A percentile compares a stretch with the other conserved stretches of the same genome.
Evolutionary conservation across 2,329 filamentous ascomycete species (phyloP).

Genomic region (Verticillium longisporum): DNA sequence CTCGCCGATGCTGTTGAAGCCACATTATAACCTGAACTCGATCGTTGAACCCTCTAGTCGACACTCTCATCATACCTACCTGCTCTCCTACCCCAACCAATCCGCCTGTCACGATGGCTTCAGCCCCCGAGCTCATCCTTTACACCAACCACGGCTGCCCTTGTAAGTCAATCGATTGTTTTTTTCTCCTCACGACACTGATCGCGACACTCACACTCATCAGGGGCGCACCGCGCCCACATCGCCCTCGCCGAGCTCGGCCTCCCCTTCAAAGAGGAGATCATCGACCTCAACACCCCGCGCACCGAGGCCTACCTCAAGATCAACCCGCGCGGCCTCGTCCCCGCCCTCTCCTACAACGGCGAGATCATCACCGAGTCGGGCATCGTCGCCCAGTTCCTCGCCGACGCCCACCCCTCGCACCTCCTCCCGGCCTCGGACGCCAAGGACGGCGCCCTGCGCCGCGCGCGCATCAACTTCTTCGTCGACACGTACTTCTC

Average conservation of each 20-base stretch:
- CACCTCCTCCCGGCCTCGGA: slow-evolving; percentile 54
- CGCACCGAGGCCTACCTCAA: slow-evolving; percentile 68
- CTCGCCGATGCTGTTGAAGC: neutral
- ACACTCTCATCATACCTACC: too few species aligned
- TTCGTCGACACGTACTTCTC: slow-evolving; percentile 65
- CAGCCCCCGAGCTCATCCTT: slow-evolving; percentile 46
- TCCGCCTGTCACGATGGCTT: neutral
- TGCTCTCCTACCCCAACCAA: neutral
- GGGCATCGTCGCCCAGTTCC: slow-evolving; percentile 64
- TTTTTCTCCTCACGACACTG: too few species aligned
- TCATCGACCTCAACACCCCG: slow-evolving; percentile 63
- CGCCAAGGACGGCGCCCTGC: slow-evolving; percentile 47
- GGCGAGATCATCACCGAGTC: slow-evolving; percentile 67
- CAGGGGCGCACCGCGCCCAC: slow-evolving; percentile 66
- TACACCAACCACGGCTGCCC: slow-evolving; percentile 68
- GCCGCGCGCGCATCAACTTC: slow-evolving; percentile 60
- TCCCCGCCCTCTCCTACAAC: slow-evolving; percentile 63
- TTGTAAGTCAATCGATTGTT: slow-evolving; percentile 29
- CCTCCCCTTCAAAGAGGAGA: slow-evolving; percentile 61
- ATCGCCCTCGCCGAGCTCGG: slow-evolving; percentile 62
- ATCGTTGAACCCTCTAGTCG: neutral
- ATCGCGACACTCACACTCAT: neutral
- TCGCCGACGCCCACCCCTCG: slow-evolving; percentile 62
- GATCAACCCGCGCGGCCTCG: slow-evolving; percentile 72
- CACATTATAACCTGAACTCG: neutral